Conservation (phyloP, 331 rosid genomes). For the Arachis monticola region DNA sequence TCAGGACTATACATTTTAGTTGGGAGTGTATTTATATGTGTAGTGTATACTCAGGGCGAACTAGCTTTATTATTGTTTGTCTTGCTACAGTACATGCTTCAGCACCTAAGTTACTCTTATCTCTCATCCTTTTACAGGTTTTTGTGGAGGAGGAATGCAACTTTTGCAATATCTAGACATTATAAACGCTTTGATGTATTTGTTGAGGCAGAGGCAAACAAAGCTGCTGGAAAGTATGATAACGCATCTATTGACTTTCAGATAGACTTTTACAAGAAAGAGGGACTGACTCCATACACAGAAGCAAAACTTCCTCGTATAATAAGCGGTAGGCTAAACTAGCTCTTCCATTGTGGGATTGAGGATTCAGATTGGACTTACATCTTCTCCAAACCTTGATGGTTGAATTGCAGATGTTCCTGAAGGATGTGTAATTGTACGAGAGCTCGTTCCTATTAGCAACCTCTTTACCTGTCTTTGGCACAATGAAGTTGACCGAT, state of each 20-base stretch:
- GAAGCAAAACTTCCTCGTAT: constrained; percentile 86
- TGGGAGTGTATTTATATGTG: background rate
- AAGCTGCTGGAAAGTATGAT: constrained; percentile 85
- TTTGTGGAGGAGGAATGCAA: constrained; percentile 95
- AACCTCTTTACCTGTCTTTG: constrained; percentile 92
- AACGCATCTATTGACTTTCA: constrained; percentile 89
- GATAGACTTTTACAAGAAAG: constrained; percentile 74
- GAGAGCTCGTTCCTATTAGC: constrained; percentile 92
- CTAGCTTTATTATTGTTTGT: constrained; percentile 11
- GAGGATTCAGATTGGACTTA: constrained; percentile 3
- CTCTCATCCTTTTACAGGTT: constrained; percentile 54
- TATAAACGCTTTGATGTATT: constrained; percentile 90
- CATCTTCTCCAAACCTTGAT: constrained; percentile 33
- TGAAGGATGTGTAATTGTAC: constrained; percentile 89
- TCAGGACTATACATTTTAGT: background rate
- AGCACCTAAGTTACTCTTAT: constrained; percentile 24
- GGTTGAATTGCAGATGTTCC: constrained; percentile 83
- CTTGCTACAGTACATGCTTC: constrained; percentile 15
- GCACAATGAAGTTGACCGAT: constrained; percentile 98
- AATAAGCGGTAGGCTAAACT: constrained; percentile 77
- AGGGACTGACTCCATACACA: constrained; percentile 85
- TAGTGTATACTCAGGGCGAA: background rate
- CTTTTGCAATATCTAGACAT: constrained; percentile 92
- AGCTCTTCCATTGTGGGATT: constrained; percentile 12
- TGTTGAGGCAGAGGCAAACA: constrained; percentile 94